Conservation (phyloP, 306 rosid genomes). For the Corylus heterophylla region DNA sequence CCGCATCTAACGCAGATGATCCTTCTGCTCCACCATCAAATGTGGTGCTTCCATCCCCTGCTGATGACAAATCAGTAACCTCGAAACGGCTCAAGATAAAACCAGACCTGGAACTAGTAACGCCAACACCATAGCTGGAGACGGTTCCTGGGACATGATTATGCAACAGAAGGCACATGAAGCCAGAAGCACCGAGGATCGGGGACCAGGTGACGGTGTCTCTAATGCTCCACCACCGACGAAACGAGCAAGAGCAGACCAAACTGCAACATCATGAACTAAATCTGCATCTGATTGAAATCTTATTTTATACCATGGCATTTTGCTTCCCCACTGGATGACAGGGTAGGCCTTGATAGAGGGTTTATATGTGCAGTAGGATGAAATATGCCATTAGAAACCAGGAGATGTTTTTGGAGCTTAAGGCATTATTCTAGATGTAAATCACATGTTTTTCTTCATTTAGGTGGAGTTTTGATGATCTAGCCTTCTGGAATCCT, state of each 20-base stretch:
- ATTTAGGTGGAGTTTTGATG: conserved; percentile 22
- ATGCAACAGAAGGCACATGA: conserved; percentile 41
- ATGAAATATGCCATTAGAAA: conserved; percentile 2
- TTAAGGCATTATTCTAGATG: conserved; percentile 13
- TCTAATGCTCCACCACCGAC: conserved; percentile 40
- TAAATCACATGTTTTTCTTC: conserved; percentile 24
- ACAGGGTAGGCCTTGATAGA: conserved; percentile 11
- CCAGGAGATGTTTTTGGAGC: not conserved
- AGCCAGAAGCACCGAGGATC: conserved; percentile 29
- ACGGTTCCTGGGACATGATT: conserved; percentile 36
- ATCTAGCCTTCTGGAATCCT: conserved; percentile 4
- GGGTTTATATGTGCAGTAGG: not conserved
- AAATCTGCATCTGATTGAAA: not conserved
- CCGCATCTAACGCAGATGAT: conserved; percentile 39
- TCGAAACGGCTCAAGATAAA: conserved; percentile 24
- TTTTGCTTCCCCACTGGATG: conserved; percentile 20
- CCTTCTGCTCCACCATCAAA: conserved; percentile 34
- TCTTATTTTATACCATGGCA: not conserved
- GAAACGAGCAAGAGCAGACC: conserved; percentile 60
- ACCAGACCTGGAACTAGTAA: conserved; percentile 20
- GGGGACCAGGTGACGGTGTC: conserved; percentile 26
- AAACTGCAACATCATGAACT: not conserved
- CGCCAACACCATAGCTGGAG: conserved; percentile 22
- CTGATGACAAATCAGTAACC: conserved; percentile 29
- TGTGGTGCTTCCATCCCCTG: conserved; percentile 15